phyloP scores from a whole-genome alignment of 2,329 filamentous ascomycete species.

The Exophiala dermatitidis region DNA sequence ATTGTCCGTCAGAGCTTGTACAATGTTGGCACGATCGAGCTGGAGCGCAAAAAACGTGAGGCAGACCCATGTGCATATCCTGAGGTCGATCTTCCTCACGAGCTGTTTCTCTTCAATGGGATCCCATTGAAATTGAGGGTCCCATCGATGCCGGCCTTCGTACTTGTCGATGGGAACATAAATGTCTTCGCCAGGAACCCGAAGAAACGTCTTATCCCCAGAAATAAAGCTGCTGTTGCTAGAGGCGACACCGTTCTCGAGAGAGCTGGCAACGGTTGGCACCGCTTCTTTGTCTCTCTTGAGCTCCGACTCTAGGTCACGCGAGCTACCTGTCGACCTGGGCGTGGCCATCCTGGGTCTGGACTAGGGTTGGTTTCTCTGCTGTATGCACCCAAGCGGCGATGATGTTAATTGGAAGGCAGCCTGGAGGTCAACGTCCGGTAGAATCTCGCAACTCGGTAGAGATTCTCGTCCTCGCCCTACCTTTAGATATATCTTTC shows the following conservation, averaged over 20 bases:
- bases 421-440: no score
- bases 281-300: constrained; percentile 1
- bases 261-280: not conserved
- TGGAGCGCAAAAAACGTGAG: constrained; percentile 52
- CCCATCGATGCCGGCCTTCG: constrained; percentile 45
- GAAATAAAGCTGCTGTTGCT: constrained; percentile 1
- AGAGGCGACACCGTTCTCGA: constrained; percentile 5
- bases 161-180: constrained; percentile 30
- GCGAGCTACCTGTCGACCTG: not conserved
- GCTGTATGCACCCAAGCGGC: not conserved
- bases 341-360: constrained; percentile 1
- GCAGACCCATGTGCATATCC: constrained; percentile 27
- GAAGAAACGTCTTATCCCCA: constrained; percentile 12
- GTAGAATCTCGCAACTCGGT: no score
- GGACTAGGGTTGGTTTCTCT: not conserved
- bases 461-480: no score
- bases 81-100: constrained; percentile 20
- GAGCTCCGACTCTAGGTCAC: not conserved
- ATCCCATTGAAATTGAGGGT: constrained; percentile 29
- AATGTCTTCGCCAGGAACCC: constrained; percentile 1
- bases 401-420: not conserved
- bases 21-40: constrained; percentile 52
- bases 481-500: no score
- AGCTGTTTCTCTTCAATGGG: constrained; percentile 24
- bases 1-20: constrained; percentile 52